Conservation (phyloP, 2,329 filamentous ascomycete species). For the Claviceps purpurea region DNA sequence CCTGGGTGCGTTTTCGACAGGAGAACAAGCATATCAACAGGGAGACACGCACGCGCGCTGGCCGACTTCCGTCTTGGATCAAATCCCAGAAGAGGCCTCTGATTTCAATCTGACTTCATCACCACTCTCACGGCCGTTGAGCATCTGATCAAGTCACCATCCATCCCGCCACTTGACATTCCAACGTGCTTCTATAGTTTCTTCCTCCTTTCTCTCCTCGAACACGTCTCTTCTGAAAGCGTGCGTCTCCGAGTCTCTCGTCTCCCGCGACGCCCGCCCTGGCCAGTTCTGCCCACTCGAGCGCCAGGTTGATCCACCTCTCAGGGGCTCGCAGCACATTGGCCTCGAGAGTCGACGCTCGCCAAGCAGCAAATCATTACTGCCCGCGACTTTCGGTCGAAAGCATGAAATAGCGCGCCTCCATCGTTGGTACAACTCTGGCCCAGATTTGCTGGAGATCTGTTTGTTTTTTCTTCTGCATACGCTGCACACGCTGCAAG, state of each 20-base stretch:
- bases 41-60: background rate
- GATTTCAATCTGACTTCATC: background rate
- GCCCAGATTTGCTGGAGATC: slow-evolving; percentile 8
- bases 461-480: slow-evolving; percentile 5
- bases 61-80: background rate
- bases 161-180: background rate
- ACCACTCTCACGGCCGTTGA: background rate
- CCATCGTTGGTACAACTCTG: slow-evolving; percentile 21
- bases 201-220: background rate
- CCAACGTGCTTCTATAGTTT: background rate
- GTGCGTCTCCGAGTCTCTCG: background rate
- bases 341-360: slow-evolving; percentile 9
- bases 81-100: background rate
- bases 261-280: slow-evolving; percentile 4
- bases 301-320: slow-evolving; percentile 1
- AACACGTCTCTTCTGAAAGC: background rate
- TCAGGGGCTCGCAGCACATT: slow-evolving; percentile 12
- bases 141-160: background rate
- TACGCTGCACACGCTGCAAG: background rate
- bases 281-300: slow-evolving; percentile 9
- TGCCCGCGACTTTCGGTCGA: slow-evolving; percentile 13
- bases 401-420: slow-evolving; percentile 31
- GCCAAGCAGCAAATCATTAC: slow-evolving; percentile 22
- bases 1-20: background rate
- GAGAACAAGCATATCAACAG: background rate